Percentiles rank a stretch among this genome's conserved stretches.
Evolutionary conservation across 805 yeast species (phyloP).

Genomic region (Huiozyma naganishii): DNA sequence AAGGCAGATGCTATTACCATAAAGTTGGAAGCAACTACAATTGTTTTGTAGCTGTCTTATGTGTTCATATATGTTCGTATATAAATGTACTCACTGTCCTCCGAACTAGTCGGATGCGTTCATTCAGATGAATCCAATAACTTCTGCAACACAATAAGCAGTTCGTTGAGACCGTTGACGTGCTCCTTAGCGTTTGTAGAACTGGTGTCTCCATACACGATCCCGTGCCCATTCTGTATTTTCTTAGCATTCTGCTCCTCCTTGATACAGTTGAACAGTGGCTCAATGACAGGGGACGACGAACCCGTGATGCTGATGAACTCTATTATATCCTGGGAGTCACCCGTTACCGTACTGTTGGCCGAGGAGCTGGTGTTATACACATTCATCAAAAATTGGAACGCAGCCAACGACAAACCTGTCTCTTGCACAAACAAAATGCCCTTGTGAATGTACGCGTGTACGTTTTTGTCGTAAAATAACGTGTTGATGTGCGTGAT

Average conservation of each 20-base stretch:
- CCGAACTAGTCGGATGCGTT: too few relatives aligned
- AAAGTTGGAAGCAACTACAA: too few relatives aligned
- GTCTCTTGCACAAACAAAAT: conserved; percentile 63
- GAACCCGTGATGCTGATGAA: conserved; percentile 55
- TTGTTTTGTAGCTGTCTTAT: too few relatives aligned
- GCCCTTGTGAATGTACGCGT: conserved; percentile 64
- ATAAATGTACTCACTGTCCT: too few relatives aligned
- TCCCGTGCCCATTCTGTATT: conserved; percentile 43
- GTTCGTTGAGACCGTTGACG: conserved; percentile 59
- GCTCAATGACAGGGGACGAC: conserved; percentile 58
- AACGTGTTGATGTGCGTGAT: conserved; percentile 76
- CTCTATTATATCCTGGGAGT: conserved; percentile 24
- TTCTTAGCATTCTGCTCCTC: conserved; percentile 28
- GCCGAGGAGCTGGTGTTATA: conserved; percentile 21
- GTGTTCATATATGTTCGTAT: too few relatives aligned
- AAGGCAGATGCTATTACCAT: too few relatives aligned
- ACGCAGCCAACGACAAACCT: conserved; percentile 45
- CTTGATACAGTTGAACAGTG: conserved; percentile 46
- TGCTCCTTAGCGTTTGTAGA: conserved; percentile 53
- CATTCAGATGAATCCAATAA: conserved; percentile 2
- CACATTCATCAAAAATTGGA: conserved; percentile 39
- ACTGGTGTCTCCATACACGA: conserved; percentile 44
- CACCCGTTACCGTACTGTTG: conserved; percentile 5
- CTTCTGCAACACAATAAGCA: conserved; percentile 40
- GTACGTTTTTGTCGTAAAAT: conserved; percentile 52